Evolutionary conservation across 2,329 filamentous ascomycete genomes (phyloP), one percentile per base, ranked within the genome.

Genomic region (Ceratocystis harringtonii): DNA sequence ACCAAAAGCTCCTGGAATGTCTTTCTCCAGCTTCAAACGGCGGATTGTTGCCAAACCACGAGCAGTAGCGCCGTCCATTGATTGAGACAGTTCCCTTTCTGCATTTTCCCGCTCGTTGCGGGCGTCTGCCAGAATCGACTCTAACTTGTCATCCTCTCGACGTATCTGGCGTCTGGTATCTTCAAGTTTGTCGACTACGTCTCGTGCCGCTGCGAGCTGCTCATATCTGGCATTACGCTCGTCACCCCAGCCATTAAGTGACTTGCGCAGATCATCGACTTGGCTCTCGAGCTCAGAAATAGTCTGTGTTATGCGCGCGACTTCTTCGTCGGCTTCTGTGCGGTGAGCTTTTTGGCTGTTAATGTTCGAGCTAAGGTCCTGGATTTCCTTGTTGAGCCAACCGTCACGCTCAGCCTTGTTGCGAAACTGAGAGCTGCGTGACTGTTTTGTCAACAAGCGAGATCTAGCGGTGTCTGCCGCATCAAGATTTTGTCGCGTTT

Each of bases 381-480:
- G 80, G 65, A 97, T 89, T 75, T 96, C 88, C 68, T 84, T 81
- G 68, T 84, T 84, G 62, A 99, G 78, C 80, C 84, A 96, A 44
- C 84, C 82, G 74, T 99, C 92, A 55, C 95, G 86, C 73, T 97
- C 90, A 7, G 84, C 82, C 77, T 96, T 96, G 74, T 85, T 95
- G 72, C 82, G 88, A 75, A 96, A 99, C 68, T 90, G 88, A 19
- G 88, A 87, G 69, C 88, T 91, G 58, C 92, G 87, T 55, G 88
- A 90, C 75, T 99, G 92, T 74, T 99, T 99, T 62, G 89, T 89
- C 72, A 95, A 90, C 6, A 99, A 81, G 45, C 92, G 86, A 69
- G 88, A 85, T 52, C 89, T 82, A 4, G 83, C 81, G 6, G 86
- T 86, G 71, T 95, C 88, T 0, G 88, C 88, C 62, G 88, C 80